phyloP scores from a whole-genome alignment of 306 rosid species.

The Dalbergia oliveri region DNA sequence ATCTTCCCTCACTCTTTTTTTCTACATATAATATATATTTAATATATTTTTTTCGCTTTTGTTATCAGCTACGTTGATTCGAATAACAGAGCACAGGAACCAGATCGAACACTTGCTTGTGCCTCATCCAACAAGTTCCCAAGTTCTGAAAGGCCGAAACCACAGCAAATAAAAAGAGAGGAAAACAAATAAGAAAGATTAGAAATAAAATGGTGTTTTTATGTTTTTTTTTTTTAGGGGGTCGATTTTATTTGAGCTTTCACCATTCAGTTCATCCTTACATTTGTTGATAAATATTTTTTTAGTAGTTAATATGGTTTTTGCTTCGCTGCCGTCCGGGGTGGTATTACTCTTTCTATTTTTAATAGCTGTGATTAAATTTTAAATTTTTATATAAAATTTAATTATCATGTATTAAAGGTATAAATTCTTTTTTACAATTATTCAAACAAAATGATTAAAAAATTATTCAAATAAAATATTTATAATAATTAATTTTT shows the following conservation, averaged over 20 bases:
- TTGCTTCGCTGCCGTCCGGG: too few species aligned
- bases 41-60: background rate
- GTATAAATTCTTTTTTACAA: too few species aligned
- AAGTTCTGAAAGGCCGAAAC: background rate
- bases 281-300: background rate
- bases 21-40: background rate
- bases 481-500: too few species aligned
- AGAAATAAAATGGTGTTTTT: background rate
- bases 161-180: background rate
- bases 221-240: background rate
- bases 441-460: too few species aligned
- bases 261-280: conserved; percentile 1
- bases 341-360: too few species aligned
- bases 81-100: conserved; percentile 24
- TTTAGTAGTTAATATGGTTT: too few species aligned
- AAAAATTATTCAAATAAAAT: too few species aligned
- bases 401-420: too few species aligned
- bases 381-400: too few species aligned
- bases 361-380: too few species aligned
- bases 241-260: conserved; percentile 22
- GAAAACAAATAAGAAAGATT: background rate
- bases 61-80: background rate
- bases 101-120: conserved; percentile 41
- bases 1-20: conserved; percentile 47
- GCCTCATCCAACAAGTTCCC: conserved; percentile 33